A percentile compares a stretch with the other conserved stretches of the same genome.
These are phyloP conservation scores for Calophaca sinica DNA, from an alignment of 306 rosid genomes.

Conservation along the genomic window DNA sequence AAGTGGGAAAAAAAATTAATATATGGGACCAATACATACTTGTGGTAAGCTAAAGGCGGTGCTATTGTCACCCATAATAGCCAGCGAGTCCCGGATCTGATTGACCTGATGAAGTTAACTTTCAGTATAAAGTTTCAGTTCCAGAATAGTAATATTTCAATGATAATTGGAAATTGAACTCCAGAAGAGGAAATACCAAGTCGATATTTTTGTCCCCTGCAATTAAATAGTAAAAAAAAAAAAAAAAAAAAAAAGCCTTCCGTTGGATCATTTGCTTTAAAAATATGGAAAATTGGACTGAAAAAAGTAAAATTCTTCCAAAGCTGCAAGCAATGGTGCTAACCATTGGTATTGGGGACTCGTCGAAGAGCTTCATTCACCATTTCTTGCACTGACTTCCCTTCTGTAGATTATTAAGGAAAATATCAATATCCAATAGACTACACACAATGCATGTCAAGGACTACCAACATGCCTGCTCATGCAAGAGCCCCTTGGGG, in stretches of 20 bases:
- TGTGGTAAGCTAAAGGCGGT: conserved; percentile 98
- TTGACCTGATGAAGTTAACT: conserved; percentile 73
- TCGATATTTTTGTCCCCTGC: conserved; percentile 95
- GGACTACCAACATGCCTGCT: background rate
- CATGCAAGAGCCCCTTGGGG: conserved; percentile 1
- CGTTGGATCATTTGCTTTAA: conserved; percentile 44
- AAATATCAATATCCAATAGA: conserved; percentile 44
- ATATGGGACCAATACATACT: conserved; percentile 56
- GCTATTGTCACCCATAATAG: conserved; percentile 94
- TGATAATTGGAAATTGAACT: conserved; percentile 38
- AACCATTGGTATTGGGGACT: conserved; percentile 83
- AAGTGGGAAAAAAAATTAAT: conserved; percentile 21
- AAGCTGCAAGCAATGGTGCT: conserved; percentile 43
- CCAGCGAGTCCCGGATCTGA: conserved; percentile 93
- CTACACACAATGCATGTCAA: conserved; percentile 25
- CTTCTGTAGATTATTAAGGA: conserved; percentile 64
- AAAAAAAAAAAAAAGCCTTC: no score
- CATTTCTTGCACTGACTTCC: conserved; percentile 94
- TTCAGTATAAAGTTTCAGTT: conserved; percentile 42
- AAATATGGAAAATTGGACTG: conserved; percentile 25
- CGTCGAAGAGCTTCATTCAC: conserved; percentile 86
- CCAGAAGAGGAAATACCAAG: conserved; percentile 63
- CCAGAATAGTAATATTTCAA: conserved; percentile 31
- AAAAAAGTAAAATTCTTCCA: conserved; percentile 8
- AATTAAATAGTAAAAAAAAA: conserved; percentile 47